Evolutionary conservation across 495 filamentous ascomycete genomes (phyloP).

Genomic region (Zalerion maritima): DNA sequence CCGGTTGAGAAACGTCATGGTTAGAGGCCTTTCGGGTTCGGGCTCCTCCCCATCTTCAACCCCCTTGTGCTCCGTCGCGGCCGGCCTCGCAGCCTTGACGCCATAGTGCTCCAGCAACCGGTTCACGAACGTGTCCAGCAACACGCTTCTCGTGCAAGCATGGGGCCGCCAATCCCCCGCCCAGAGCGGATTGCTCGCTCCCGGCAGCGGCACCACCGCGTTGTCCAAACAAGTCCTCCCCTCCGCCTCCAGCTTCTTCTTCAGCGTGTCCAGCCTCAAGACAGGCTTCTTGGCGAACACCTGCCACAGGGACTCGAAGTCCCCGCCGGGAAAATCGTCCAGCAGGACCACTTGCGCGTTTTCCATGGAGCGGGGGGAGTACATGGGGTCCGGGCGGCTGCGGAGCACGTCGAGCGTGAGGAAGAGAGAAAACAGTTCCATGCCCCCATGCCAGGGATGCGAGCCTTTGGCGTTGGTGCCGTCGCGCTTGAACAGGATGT

Average conservation of each 20-base stretch:
- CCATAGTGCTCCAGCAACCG: slow-evolving; percentile 15
- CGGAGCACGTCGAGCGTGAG: slow-evolving; percentile 15
- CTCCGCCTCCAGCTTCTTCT: no score
- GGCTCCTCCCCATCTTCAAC: no score
- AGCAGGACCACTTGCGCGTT: no score
- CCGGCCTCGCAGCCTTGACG: slow-evolving; percentile 6
- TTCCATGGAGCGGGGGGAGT: no score
- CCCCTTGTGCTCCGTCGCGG: no score
- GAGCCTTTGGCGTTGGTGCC: slow-evolving; percentile 16
- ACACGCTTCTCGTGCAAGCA: slow-evolving; percentile 14
- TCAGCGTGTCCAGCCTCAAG: no score
- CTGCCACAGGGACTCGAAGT: slow-evolving; percentile 21
- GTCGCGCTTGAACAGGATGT: slow-evolving; percentile 26
- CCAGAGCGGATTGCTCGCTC: slow-evolving; percentile 25
- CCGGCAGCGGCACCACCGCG: slow-evolving; percentile 23
- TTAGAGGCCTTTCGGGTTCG: slow-evolving; percentile 7
- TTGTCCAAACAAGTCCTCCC: no score
- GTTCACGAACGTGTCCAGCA: slow-evolving; percentile 17
- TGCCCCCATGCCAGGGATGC: slow-evolving; percentile 26
- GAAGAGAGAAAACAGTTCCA: slow-evolving; percentile 24
- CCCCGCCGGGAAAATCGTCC: slow-evolving; percentile 20
- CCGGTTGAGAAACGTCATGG: slow-evolving; percentile 24
- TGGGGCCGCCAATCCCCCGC: slow-evolving; percentile 17
- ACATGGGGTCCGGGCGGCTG: no score
- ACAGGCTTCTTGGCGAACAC: slow-evolving; percentile 16